Base-by-base conservation (phyloP, 78 protist genomes). In the Planoprotostelium fungivorum region DNA sequence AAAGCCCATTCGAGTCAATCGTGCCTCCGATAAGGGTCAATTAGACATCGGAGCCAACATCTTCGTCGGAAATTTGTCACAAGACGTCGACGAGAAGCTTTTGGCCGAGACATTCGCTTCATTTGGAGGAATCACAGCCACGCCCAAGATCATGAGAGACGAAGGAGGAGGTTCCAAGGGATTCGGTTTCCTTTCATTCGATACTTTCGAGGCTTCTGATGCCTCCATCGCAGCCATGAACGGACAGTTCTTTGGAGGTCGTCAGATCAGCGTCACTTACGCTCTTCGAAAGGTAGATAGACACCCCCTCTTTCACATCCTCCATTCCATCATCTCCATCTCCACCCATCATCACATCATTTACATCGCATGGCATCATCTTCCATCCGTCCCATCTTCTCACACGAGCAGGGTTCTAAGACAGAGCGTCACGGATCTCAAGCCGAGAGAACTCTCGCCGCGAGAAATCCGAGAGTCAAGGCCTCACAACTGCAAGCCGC, bases 31-130 rank as follows among this genome's bases (percentile, higher is more conserved):
- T 29, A 94, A 86, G 84, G 96, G 91, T 87, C 39, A 86, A 29
- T 34, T 90, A 63, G 99, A 97, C 88, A 85, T 96, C 87, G 98
- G 98, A 0, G 99, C 99, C 29, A 98, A 98, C 86, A 86, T 99
- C 29, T 98, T 98, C 89, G 84, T 99, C 29, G 99, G 99, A 83
- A 97, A 97, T 87, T 93, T 99, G 34, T 99, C 93, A 83, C 88
- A 96, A 1, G 98, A 97, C 0, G 98, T 98, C 29, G 99, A 98
- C 89, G 99, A 98, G 94, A 97, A 97, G 93, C 89, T 96, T 91
- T 92, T 99, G 36, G 93, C 92, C 87, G 99, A 99, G 88, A 97
- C 99, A 34, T 99, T 99, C 94, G 35, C 88, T 38, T 94, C 97
- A 1, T 99, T 99, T 91, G 99, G 99, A 10, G 51, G 85, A 25